A percentile compares a stretch with the other conserved stretches of the same genome.
These are phyloP conservation scores for Wickerhamomyces chambardii DNA, from an alignment of 805 yeast species.

Conservation along the genomic window DNA sequence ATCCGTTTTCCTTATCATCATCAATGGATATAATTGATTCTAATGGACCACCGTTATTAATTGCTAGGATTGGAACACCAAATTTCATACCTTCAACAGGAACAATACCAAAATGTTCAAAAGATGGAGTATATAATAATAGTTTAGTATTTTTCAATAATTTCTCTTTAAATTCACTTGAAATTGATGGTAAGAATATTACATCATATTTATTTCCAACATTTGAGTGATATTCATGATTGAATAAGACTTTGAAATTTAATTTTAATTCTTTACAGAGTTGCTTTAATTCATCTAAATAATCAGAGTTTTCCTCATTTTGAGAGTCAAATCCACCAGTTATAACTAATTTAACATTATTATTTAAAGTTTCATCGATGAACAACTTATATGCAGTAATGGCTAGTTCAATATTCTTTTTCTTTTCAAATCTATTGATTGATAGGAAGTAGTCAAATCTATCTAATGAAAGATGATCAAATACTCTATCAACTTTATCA, in stretches of 20 bases:
- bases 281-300: constrained; percentile 49
- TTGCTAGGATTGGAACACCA: constrained; percentile 79
- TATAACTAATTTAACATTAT: constrained; percentile 45
- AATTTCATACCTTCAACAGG: constrained; percentile 92
- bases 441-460: constrained; percentile 45
- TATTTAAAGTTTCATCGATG: constrained; percentile 16
- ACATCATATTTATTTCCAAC: constrained; percentile 33
- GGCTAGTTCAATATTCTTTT: constrained; percentile 78
- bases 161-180: constrained; percentile 52
- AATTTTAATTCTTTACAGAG: constrained; percentile 38
- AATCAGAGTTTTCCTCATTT: constrained; percentile 67
- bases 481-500: constrained; percentile 5
- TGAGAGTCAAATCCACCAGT: constrained; percentile 90
- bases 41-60: constrained; percentile 85
- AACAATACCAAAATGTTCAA: constrained; percentile 96
- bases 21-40: constrained; percentile 48
- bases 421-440: constrained; percentile 82
- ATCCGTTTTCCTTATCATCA: constrained; percentile 28
- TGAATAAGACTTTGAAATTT: constrained; percentile 16
- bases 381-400: constrained; percentile 52
- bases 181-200: constrained; percentile 74
- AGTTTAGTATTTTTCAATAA: constrained; percentile 49
- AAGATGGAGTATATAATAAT: constrained; percentile 80
- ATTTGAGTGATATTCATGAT: constrained; percentile 17
- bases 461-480: constrained; percentile 11